These are phyloP conservation scores for Russula dissimulans DNA, from an alignment of 768 basidiomycete genomes.

Conservation along the genomic window DNA sequence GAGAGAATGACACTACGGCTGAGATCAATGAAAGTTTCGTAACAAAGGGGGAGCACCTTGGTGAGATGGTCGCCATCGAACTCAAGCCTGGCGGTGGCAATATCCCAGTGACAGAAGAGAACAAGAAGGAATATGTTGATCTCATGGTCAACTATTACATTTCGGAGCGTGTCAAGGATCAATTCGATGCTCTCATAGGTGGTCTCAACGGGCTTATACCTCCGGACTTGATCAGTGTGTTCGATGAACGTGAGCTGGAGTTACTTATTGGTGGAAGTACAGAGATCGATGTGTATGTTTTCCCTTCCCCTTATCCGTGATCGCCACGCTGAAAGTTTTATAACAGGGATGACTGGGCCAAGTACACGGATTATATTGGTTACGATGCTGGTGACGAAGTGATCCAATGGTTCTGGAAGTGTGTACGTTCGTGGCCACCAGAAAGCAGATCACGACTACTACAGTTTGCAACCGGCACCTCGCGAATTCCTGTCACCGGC, in stretches of 20 bases:
- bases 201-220: conserved; percentile 99
- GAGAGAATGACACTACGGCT: conserved; percentile 97
- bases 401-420: conserved; percentile 99
- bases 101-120: conserved; percentile 85
- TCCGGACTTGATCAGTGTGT: conserved; percentile 94
- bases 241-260: conserved; percentile 96
- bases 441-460: conserved; percentile 94
- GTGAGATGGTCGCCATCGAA: conserved; percentile 95
- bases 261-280: conserved; percentile 98
- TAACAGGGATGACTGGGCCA: conserved; percentile 89
- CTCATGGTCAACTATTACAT: conserved; percentile 94
- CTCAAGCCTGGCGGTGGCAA: conserved; percentile 84
- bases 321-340: background rate
- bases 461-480: conserved; percentile 96
- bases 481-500: conserved; percentile 94
- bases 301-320: background rate
- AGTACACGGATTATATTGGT: conserved; percentile 97
- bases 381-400: conserved; percentile 93
- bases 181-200: conserved; percentile 99
- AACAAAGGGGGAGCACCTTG: conserved; percentile 94
- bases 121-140: conserved; percentile 99
- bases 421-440: conserved; percentile 93
- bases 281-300: conserved; percentile 93
- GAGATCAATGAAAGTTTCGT: conserved; percentile 97
- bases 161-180: conserved; percentile 92